Conservation (phyloP, 495 filamentous ascomycete genomes). For the Schizothecium vesticola region DNA sequence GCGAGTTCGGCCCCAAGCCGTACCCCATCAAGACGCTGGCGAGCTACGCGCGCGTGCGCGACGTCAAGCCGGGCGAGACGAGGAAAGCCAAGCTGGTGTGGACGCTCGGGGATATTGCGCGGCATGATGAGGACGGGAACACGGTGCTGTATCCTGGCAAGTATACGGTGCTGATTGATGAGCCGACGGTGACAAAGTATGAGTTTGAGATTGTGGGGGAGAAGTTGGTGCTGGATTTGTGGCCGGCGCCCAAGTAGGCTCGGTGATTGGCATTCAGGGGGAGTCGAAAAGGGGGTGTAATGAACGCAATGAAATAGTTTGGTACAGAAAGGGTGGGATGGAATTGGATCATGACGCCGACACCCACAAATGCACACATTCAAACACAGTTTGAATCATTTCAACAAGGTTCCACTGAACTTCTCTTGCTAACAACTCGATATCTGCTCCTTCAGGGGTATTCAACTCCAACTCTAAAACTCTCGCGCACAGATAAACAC, state of each 20-base stretch:
- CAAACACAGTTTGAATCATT: not conserved
- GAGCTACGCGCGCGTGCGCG: slow-evolving; percentile 48
- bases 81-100: slow-evolving; percentile 42
- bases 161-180: slow-evolving; percentile 36
- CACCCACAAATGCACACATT: not conserved
- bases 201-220: not conserved
- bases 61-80: slow-evolving; percentile 36
- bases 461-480: too few relatives aligned
- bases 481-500: too few relatives aligned
- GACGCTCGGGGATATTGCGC: slow-evolving; percentile 50
- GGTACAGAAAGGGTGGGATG: not conserved
- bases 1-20: slow-evolving; percentile 51
- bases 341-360: not conserved
- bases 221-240: slow-evolving; percentile 3
- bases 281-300: not conserved
- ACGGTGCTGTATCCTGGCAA: slow-evolving; percentile 56
- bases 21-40: slow-evolving; percentile 58
- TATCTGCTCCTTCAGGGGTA: too few relatives aligned
- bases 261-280: not conserved
- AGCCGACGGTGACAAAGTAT: not conserved
- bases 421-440: too few relatives aligned
- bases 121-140: slow-evolving; percentile 53
- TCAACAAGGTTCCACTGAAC: too few relatives aligned
- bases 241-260: not conserved
- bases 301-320: not conserved